These are phyloP conservation scores for Ganoderma leucocontextum DNA, from an alignment of 1,284 basidiomycete genomes.

Conservation along the genomic window DNA sequence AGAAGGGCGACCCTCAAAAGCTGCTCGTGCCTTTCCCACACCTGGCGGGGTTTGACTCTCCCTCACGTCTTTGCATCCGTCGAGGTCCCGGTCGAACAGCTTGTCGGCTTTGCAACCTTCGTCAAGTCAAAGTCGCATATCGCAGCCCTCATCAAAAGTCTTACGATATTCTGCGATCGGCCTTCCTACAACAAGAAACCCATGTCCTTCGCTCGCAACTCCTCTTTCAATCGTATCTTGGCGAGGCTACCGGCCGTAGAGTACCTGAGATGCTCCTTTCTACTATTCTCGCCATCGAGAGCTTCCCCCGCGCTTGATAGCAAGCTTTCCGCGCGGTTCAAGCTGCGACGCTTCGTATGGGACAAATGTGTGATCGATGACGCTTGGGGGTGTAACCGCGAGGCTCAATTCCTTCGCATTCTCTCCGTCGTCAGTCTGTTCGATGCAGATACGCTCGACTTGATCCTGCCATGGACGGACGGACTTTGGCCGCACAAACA, in stretches of 20 bases:
- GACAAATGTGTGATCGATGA: too few species aligned
- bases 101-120: not conserved
- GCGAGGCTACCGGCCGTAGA: not conserved
- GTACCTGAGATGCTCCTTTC: not conserved
- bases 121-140: too few species aligned
- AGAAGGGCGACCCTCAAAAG: not conserved
- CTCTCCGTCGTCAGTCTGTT: too few species aligned
- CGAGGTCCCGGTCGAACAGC: not conserved
- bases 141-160: not conserved
- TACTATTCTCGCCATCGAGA: not conserved
- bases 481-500: too few species aligned
- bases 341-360: too few species aligned
- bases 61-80: not conserved
- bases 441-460: too few species aligned
- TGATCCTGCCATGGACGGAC: too few species aligned
- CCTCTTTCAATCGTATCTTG: not conserved
- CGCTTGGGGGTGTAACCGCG: too few species aligned
- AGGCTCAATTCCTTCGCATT: too few species aligned
- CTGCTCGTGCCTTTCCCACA: not conserved
- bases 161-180: not conserved
- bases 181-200: not conserved
- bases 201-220: not conserved
- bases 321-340: too few species aligned
- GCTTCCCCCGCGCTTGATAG: too few species aligned
- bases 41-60: not conserved